Base-by-base conservation (phyloP, 1,139 yeast species). In the Entelexis paramagnoliae region DNA sequence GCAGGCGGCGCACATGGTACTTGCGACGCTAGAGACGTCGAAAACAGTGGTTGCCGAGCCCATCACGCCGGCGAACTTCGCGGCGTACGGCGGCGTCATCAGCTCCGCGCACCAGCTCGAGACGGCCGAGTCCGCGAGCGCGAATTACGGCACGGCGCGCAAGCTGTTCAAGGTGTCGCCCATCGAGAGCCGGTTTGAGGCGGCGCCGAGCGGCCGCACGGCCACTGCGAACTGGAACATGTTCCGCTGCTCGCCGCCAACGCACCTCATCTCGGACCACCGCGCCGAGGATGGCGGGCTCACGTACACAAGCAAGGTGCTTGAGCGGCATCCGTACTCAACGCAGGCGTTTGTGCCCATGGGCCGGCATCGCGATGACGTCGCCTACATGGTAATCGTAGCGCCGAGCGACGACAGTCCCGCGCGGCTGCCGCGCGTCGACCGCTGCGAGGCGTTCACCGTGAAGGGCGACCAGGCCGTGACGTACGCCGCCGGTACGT, bases 121-220 rank as follows among this genome's bases (percentile, higher is more conserved):
- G 55, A 52, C 70, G 35, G 63, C 69, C 62, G 54, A 66, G 50
- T 60, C 79, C 64, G 68, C 78, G 14, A 71, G 74, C 22, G 96
- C 96, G 7, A 89, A 89, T 66, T 88, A 89, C 63, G 97, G 96
- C n/a, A 88, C 96, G 2, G 96, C 96, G 1, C 71, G 78, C 5
- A 89, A 88, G 62, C 68, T 86, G 47, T 79, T 77, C 59, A 75
- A 81, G 57, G 93, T 87, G 10, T 80, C 91, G 3, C 82, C 87
- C 1, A 71, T 84, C 2, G 68, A 68, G 11, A 82, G 83, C 65
- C 70, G 72, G 47, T 83, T 73, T 59, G 75, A 80, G 55, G 72
- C 75, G 2, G 64, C 63, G 24, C 46, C 36, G 20, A 42, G 46
- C 36, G 46, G 46, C 9, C 6, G 4, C 28, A 63, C 63, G 4